Conservation (phyloP, 306 rosid species). For the Medicago lupulina region DNA sequence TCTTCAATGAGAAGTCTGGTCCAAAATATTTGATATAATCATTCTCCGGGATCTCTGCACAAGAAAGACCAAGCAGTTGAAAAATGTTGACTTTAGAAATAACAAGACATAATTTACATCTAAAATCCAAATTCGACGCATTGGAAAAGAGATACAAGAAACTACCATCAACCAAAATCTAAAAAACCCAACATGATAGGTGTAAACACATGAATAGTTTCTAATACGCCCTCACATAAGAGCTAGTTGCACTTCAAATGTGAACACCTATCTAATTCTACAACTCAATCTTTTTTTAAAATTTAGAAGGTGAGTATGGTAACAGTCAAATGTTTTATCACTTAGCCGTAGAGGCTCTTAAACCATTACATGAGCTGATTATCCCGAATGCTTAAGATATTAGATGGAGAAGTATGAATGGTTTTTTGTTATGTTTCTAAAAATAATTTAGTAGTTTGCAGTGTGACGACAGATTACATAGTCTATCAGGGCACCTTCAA, state of each 20-base stretch:
- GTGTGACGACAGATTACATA: conserved; percentile 2
- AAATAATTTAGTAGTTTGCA: conserved; percentile 18
- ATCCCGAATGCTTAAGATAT: background rate
- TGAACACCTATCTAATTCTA: background rate
- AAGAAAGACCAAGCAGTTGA: conserved; percentile 38
- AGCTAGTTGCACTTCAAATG: background rate
- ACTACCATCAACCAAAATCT: background rate
- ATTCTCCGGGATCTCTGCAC: conserved; percentile 97
- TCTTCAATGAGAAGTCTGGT: conserved; percentile 87
- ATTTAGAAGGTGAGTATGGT: background rate
- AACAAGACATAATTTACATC: conserved; percentile 19
- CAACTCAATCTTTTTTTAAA: background rate
- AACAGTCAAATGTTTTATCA: background rate
- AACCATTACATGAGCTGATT: background rate
- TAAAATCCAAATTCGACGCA: background rate
- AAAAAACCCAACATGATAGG: background rate
- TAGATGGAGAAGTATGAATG: background rate
- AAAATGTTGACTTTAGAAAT: conserved; percentile 24
- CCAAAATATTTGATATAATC: conserved; percentile 88
- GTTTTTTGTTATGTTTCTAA: background rate
- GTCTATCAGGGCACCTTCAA: conserved; percentile 28
- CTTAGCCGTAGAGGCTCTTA: background rate
- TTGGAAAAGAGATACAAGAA: conserved; percentile 26
- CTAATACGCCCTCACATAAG: background rate
- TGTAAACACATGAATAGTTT: background rate